Evolutionary conservation across 2,329 filamentous ascomycete genomes (phyloP).

Genomic region (Chrysoporthe deuterocubensis): DNA sequence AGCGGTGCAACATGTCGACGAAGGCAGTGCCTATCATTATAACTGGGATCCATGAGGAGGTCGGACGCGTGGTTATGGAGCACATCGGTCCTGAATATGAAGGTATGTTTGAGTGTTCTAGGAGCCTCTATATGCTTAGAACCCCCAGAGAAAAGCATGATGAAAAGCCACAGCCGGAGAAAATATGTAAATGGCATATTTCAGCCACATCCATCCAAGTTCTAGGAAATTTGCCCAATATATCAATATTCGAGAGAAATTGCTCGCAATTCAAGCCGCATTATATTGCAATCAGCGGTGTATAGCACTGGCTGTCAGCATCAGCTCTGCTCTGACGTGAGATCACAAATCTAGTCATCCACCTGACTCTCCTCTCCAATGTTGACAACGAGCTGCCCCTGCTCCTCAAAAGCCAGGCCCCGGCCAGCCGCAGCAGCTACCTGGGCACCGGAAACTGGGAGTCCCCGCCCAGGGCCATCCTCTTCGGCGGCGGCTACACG

Average conservation of each 20-base stretch:
- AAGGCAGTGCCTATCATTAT: not conserved
- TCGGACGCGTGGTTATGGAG: not conserved
- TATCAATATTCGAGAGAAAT: too few relatives aligned
- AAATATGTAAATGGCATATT: not conserved
- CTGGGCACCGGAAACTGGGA: slow-evolving; percentile 7
- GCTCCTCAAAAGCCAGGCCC: not conserved
- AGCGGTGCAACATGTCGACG: not conserved
- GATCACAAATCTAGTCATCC: slow-evolving; percentile 2
- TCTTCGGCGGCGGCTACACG: slow-evolving; percentile 11
- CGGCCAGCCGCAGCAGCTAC: not conserved
- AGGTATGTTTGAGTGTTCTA: not conserved
- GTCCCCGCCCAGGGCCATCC: not conserved
- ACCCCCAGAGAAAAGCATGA: not conserved
- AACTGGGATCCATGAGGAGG: not conserved
- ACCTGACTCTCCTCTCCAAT: not conserved
- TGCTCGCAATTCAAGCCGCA: too few relatives aligned
- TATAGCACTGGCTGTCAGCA: too few relatives aligned
- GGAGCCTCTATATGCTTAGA: not conserved
- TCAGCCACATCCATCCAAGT: too few relatives aligned
- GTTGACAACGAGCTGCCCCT: not conserved
- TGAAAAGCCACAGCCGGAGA: not conserved
- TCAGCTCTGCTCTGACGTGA: not conserved
- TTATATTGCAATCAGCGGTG: too few relatives aligned
- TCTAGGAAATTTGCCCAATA: too few relatives aligned
- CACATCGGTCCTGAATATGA: not conserved